Percentiles rank a stretch among this genome's conserved stretches.
Evolutionary conservation across 768 basidiomycete species (phyloP).

Genomic region (Mycena crocata): DNA sequence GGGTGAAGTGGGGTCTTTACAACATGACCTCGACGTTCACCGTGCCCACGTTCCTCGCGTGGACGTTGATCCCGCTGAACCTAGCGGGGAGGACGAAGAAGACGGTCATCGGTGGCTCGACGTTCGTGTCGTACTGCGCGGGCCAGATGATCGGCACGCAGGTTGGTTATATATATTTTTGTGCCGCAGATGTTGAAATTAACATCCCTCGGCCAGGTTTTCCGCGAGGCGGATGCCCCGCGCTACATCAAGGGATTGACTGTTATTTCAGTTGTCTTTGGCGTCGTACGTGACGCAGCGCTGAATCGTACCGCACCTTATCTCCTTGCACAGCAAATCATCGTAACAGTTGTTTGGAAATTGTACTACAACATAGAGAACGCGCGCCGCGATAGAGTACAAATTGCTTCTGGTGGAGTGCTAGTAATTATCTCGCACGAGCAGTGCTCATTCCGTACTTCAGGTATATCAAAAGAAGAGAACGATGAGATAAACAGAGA

Average conservation of each 20-base stretch:
- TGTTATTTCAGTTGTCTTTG: slow-evolving; percentile 14
- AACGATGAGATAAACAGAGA: slow-evolving; percentile 10
- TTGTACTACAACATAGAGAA: slow-evolving; percentile 15
- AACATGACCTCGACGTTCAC: slow-evolving; percentile 23
- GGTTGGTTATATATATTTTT: neutral
- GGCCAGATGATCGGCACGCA: slow-evolving; percentile 30
- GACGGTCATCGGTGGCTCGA: slow-evolving; percentile 23
- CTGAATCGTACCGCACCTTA: neutral
- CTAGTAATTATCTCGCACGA: neutral
- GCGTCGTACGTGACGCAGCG: neutral
- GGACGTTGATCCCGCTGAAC: slow-evolving; percentile 28
- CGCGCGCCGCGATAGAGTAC: slow-evolving; percentile 21
- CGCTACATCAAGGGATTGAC: slow-evolving; percentile 20
- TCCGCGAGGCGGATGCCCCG: slow-evolving; percentile 17
- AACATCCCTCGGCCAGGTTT: neutral
- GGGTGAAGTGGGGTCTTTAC: slow-evolving; percentile 22
- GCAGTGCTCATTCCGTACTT: neutral
- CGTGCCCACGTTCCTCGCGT: slow-evolving; percentile 12
- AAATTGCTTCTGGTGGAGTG: neutral
- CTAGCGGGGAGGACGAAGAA: slow-evolving; percentile 30
- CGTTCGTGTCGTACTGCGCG: slow-evolving; percentile 24
- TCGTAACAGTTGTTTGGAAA: slow-evolving; percentile 19
- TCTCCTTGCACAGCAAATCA: slow-evolving; percentile 4
- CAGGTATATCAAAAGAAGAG: slow-evolving; percentile 12
- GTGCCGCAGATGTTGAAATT: neutral